A percentile compares a stretch with the other conserved stretches of the same genome.
phyloP scores from a whole-genome alignment of 257 asterid species.

The Solanum chmielewskii region DNA sequence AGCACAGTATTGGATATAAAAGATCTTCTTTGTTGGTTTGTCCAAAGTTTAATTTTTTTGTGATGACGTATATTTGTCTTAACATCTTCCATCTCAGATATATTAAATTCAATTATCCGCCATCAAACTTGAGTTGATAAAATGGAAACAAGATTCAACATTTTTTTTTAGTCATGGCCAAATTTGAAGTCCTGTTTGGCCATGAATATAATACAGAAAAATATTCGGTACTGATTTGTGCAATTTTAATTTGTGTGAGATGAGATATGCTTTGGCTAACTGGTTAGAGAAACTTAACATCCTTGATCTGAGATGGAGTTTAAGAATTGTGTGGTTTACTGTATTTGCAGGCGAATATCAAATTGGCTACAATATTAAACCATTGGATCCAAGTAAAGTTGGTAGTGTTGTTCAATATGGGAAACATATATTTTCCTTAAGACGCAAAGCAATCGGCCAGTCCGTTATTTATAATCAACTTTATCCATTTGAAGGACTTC shows the following conservation, averaged over 20 bases:
- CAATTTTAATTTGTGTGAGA: neutral
- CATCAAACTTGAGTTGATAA: neutral
- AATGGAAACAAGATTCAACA: neutral
- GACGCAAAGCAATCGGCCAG: slow-evolving; percentile 41
- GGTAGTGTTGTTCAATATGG: slow-evolving; percentile 64
- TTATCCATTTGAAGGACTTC: slow-evolving; percentile 70
- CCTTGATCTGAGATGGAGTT: neutral
- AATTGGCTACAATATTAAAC: slow-evolving; percentile 51
- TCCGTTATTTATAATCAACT: slow-evolving; percentile 69
- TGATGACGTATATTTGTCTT: neutral
- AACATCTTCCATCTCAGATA: neutral
- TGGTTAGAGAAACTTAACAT: neutral
- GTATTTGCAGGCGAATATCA: slow-evolving; percentile 64
- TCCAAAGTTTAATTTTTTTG: neutral
- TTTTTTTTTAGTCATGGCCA: neutral
- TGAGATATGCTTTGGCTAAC: neutral
- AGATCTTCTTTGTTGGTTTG: neutral
- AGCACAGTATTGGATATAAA: neutral
- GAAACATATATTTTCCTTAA: slow-evolving; percentile 25
- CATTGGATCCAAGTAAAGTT: slow-evolving; percentile 51
- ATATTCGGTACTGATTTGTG: neutral
- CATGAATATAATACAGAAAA: neutral
- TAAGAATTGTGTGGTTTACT: slow-evolving; percentile 1
- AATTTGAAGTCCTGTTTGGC: neutral
- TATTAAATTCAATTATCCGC: neutral